Evolutionary conservation across 495 filamentous ascomycete species (phyloP).

Genomic region (Hypoxylon lienhwacheense): DNA sequence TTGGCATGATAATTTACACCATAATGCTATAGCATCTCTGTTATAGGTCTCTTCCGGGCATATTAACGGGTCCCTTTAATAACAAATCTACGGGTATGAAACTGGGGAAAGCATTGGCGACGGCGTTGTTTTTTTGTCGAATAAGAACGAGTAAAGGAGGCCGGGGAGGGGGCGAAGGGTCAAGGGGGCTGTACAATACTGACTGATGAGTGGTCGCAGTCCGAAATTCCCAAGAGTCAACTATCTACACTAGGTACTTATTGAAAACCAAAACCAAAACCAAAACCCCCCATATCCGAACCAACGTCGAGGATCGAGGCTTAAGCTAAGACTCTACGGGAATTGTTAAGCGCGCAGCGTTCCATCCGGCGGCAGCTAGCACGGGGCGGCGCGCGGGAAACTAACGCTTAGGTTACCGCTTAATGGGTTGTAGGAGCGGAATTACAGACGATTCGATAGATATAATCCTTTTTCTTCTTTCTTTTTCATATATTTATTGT

Average conservation of each 20-base stretch:
- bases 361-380: slow-evolving; percentile 31
- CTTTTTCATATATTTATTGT: not conserved
- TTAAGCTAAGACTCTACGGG: slow-evolving; percentile 37
- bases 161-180: too few relatives aligned
- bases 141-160: too few relatives aligned
- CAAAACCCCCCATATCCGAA: slow-evolving; percentile 11
- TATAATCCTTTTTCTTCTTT: slow-evolving; percentile 5
- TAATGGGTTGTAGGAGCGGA: slow-evolving; percentile 7
- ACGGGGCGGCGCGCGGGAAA: slow-evolving; percentile 36
- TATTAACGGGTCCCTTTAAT: too few relatives aligned
- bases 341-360: slow-evolving; percentile 37
- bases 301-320: slow-evolving; percentile 12
- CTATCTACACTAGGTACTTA: not conserved
- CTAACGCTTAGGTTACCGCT: slow-evolving; percentile 23
- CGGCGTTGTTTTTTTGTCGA: too few relatives aligned
- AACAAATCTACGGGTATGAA: too few relatives aligned
- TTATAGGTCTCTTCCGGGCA: too few relatives aligned
- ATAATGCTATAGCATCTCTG: not conserved
- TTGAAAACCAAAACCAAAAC: not conserved
- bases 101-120: too few relatives aligned
- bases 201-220: too few relatives aligned
- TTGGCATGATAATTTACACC: not conserved
- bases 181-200: too few relatives aligned
- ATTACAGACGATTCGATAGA: not conserved
- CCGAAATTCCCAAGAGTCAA: too few relatives aligned